Conservation (phyloP, 768 basidiomycete genomes). For the Amyloporia xantha region DNA sequence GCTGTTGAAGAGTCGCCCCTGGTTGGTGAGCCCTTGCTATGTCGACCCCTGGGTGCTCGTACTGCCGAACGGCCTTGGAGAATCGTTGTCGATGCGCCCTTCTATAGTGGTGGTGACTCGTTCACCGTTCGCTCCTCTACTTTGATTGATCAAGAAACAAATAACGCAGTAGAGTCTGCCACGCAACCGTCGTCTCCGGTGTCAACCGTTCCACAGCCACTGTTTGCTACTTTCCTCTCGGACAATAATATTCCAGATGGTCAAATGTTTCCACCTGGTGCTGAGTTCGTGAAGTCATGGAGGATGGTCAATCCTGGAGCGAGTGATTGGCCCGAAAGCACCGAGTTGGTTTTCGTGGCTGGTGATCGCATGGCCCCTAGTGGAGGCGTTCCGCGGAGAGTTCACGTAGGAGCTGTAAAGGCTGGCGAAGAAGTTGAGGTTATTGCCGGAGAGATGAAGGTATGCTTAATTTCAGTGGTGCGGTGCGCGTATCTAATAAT, state of each 20-base stretch:
- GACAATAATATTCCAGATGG: conserved; percentile 73
- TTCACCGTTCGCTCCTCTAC: not conserved
- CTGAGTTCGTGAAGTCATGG: conserved; percentile 85
- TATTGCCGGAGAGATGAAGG: conserved; percentile 72
- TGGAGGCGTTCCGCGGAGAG: conserved; percentile 21
- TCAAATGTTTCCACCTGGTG: conserved; percentile 73
- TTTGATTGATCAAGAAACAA: not conserved
- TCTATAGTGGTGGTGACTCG: not conserved
- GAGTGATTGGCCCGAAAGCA: conserved; percentile 59
- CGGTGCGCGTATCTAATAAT: too few species aligned
- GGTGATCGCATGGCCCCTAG: conserved; percentile 53
- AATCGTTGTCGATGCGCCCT: not conserved
- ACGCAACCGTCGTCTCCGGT: not conserved
- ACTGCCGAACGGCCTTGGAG: conserved; percentile 3
- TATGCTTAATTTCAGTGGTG: conserved; percentile 27
- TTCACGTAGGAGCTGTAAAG: conserved; percentile 50
- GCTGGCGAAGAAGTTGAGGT: conserved; percentile 57
- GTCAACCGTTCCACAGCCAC: conserved; percentile 8
- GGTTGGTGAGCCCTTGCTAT: conserved; percentile 20
- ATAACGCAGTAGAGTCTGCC: not conserved
- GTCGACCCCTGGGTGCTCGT: conserved; percentile 10
- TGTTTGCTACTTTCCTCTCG: conserved; percentile 52
- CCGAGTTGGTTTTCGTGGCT: conserved; percentile 63
- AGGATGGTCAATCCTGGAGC: conserved; percentile 59
- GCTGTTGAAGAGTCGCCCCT: conserved; percentile 17